phyloP scores from a whole-genome alignment of 768 basidiomycete species.

The Amanita molliuscula region DNA sequence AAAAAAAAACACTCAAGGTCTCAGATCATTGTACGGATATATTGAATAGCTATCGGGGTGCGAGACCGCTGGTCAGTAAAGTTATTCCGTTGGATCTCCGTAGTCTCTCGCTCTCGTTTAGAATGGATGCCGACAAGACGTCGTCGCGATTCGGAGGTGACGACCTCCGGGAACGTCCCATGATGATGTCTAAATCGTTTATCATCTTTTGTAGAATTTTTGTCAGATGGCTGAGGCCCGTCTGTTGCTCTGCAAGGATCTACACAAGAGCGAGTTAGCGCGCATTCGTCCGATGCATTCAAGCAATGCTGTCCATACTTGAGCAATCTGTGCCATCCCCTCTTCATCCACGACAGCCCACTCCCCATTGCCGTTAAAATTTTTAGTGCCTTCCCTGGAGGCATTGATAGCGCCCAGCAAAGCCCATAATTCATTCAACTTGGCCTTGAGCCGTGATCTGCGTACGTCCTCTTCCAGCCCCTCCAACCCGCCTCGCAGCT shows the following conservation, averaged over 20 bases:
- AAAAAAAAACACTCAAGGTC: neutral
- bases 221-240: constrained; percentile 71
- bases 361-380: constrained; percentile 34
- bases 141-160: constrained; percentile 6
- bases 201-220: constrained; percentile 56
- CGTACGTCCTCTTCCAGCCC: constrained; percentile 67
- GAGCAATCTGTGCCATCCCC: constrained; percentile 64
- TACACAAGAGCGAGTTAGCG: constrained; percentile 17
- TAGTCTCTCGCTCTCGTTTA: constrained; percentile 19
- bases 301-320: constrained; percentile 31
- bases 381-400: constrained; percentile 36
- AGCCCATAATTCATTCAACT: constrained; percentile 81
- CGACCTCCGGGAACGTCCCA: constrained; percentile 21
- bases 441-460: constrained; percentile 52
- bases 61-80: constrained; percentile 23
- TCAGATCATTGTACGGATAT: neutral
- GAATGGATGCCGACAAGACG: constrained; percentile 7
- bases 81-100: constrained; percentile 26
- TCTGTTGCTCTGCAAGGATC: constrained; percentile 73
- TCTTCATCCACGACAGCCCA: constrained; percentile 88
- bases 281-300: neutral
- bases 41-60: constrained; percentile 8
- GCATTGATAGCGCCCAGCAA: constrained; percentile 66
- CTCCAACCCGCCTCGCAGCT: constrained; percentile 58
- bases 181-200: constrained; percentile 57